Conservation (phyloP, 2,329 filamentous ascomycete genomes). For the Trichoderma sp. region DNA sequence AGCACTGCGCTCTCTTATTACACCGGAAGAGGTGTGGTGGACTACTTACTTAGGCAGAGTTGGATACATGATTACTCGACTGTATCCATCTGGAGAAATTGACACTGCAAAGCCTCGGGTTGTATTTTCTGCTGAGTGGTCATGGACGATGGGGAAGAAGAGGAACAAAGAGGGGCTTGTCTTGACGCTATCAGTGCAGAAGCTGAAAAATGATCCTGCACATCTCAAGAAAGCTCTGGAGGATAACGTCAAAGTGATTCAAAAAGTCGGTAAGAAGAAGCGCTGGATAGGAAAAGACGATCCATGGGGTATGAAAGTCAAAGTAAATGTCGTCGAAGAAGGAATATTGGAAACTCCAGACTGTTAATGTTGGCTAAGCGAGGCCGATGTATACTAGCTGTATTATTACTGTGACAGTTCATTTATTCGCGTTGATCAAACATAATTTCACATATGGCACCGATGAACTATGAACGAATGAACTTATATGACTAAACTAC, state of each 20-base stretch:
- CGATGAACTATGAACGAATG: not conserved
- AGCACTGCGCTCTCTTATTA: conserved; percentile 53
- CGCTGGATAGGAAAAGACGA: conserved; percentile 44
- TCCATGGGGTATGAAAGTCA: conserved; percentile 40
- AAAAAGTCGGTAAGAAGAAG: conserved; percentile 61
- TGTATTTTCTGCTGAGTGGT: conserved; percentile 42
- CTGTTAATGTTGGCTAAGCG: not conserved
- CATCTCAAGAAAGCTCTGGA: conserved; percentile 42
- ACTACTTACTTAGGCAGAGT: conserved; percentile 61
- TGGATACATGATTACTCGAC: conserved; percentile 53
- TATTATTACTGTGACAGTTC: not conserved
- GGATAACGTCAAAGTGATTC: conserved; percentile 42
- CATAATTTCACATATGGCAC: not conserved
- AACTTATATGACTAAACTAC: not conserved
- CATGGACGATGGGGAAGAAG: conserved; percentile 39
- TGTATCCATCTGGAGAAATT: conserved; percentile 61
- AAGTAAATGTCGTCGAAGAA: conserved; percentile 35
- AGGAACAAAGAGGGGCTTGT: conserved; percentile 41
- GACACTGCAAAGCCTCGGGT: conserved; percentile 39
- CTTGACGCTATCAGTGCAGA: conserved; percentile 43
- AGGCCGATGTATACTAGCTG: not conserved
- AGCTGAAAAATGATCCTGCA: conserved; percentile 37
- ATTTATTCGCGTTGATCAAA: not conserved
- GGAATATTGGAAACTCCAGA: conserved; percentile 26
- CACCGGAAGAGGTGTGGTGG: conserved; percentile 61